Conservation (phyloP, 2,329 filamentous ascomycete species). For the Cytospora mali region DNA sequence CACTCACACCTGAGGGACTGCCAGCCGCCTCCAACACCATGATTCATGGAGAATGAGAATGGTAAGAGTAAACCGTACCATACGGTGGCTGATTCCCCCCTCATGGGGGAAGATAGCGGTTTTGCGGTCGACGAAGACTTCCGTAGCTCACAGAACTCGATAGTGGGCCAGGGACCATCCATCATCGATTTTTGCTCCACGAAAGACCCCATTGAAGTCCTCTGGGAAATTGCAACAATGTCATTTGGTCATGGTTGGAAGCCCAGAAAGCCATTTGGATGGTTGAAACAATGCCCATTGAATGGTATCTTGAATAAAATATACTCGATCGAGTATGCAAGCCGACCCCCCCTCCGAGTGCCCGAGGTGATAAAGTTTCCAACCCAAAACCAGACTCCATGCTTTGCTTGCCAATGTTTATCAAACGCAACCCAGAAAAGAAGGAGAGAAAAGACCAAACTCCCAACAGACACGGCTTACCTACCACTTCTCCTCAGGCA, state of each 20-base stretch:
- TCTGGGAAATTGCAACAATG: background rate
- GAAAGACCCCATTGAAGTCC: background rate
- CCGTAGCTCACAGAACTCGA: background rate
- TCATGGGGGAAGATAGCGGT: too few relatives aligned
- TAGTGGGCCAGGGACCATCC: too few relatives aligned
- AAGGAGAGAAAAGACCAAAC: background rate
- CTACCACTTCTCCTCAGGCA: conserved; percentile 27
- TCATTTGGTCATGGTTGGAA: too few relatives aligned
- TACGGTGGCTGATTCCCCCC: too few relatives aligned
- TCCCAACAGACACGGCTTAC: background rate
- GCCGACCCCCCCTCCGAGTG: background rate
- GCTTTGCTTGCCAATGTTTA: conserved; percentile 7
- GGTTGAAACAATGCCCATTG: background rate
- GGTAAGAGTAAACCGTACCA: too few relatives aligned
- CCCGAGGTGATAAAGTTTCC: background rate
- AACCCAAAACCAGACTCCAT: conserved; percentile 7
- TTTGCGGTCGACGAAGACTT: background rate
- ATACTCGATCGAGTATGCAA: background rate
- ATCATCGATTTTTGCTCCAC: background rate
- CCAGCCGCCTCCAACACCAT: too few relatives aligned
- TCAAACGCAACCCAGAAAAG: background rate
- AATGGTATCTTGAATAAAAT: conserved; percentile 2
- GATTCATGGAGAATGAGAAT: too few relatives aligned
- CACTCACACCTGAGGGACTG: too few relatives aligned
- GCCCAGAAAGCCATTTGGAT: background rate